Conservation (phyloP, 2,329 filamentous ascomycete genomes). For the Helicocarpus griseus region DNA sequence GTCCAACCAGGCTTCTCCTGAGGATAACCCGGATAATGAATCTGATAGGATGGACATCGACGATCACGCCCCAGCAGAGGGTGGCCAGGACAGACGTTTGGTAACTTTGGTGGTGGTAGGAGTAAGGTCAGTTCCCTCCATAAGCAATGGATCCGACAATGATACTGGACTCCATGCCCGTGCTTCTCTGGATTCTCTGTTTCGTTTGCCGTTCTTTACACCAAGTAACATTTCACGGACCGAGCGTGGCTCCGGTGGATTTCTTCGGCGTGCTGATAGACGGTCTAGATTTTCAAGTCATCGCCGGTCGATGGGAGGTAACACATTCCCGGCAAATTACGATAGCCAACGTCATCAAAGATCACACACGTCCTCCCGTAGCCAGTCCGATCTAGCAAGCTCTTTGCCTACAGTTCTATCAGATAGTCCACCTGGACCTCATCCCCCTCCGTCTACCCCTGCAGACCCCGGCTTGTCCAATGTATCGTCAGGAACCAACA, state of each 20-base stretch:
- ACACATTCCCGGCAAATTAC: constrained; percentile 38
- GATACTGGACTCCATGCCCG: constrained; percentile 27
- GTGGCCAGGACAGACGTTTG: constrained; percentile 45
- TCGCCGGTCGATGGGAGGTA: constrained; percentile 45
- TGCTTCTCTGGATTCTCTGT: constrained; percentile 36
- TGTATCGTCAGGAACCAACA: constrained; percentile 44
- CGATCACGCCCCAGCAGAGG: constrained; percentile 25
- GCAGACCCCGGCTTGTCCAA: constrained; percentile 49
- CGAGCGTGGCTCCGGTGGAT: constrained; percentile 38
- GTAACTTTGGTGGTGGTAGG: constrained; percentile 62
- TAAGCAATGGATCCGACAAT: constrained; percentile 35
- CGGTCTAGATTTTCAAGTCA: constrained; percentile 46
- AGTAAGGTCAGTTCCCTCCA: constrained; percentile 54
- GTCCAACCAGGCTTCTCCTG: constrained; percentile 15
- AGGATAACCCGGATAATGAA: constrained; percentile 17
- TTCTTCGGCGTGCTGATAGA: constrained; percentile 45
- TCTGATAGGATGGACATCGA: constrained; percentile 32
- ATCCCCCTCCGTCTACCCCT: constrained; percentile 55
- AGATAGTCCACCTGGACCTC: constrained; percentile 49
- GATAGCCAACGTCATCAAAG: constrained; percentile 46
- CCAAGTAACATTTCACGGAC: constrained; percentile 33
- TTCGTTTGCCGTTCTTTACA: constrained; percentile 35
- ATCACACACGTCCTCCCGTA: constrained; percentile 22
- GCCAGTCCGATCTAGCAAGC: constrained; percentile 22
- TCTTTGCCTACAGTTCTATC: constrained; percentile 37